These are phyloP conservation scores for Catenaria anguillulae DNA, from an alignment of 371 early-diverging fungal genomes.

Conservation along the genomic window DNA sequence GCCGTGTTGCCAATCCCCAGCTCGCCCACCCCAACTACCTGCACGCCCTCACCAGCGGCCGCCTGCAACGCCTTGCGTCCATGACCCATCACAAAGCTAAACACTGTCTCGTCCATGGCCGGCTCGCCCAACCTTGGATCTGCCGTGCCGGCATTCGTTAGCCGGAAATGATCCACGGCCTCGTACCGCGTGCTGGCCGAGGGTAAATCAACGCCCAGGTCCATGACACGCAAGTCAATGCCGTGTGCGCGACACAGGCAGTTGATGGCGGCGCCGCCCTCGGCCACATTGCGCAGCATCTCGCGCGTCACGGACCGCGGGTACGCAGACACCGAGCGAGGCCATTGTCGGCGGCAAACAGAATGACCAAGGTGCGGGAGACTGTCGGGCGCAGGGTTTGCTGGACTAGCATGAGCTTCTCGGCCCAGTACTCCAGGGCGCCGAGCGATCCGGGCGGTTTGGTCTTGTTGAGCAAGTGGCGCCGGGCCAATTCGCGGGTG, in stretches of 20 bases:
- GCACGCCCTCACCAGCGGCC: background rate
- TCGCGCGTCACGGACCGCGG: slow-evolving; percentile 16
- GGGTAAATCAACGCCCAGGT: slow-evolving; percentile 16
- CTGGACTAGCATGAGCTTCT: slow-evolving; percentile 11
- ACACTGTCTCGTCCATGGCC: slow-evolving; percentile 11
- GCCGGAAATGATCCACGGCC: slow-evolving; percentile 5
- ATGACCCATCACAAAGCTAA: slow-evolving; percentile 8
- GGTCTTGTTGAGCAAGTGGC: slow-evolving; percentile 10
- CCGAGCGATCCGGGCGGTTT: slow-evolving; percentile 16
- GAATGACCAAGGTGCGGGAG: slow-evolving; percentile 5
- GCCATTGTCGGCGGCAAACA: slow-evolving; percentile 19
- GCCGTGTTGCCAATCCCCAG: slow-evolving; percentile 18
- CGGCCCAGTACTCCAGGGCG: slow-evolving; percentile 9
- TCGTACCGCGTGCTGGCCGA: slow-evolving; percentile 1
- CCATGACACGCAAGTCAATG: slow-evolving; percentile 6
- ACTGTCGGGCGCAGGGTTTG: slow-evolving; percentile 7
- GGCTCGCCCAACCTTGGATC: background rate
- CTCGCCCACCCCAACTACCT: slow-evolving; percentile 16
- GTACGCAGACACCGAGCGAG: slow-evolving; percentile 12
- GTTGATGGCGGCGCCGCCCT: slow-evolving; percentile 17
- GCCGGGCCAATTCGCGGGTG: too few relatives aligned
- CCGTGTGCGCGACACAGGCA: slow-evolving; percentile 4
- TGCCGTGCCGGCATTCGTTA: slow-evolving; percentile 8
- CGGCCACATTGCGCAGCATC: slow-evolving; percentile 15
- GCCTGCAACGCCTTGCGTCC: slow-evolving; percentile 9